Base-by-base conservation (phyloP, 495 filamentous ascomycete species). In the Geoglossum glabrum region DNA sequence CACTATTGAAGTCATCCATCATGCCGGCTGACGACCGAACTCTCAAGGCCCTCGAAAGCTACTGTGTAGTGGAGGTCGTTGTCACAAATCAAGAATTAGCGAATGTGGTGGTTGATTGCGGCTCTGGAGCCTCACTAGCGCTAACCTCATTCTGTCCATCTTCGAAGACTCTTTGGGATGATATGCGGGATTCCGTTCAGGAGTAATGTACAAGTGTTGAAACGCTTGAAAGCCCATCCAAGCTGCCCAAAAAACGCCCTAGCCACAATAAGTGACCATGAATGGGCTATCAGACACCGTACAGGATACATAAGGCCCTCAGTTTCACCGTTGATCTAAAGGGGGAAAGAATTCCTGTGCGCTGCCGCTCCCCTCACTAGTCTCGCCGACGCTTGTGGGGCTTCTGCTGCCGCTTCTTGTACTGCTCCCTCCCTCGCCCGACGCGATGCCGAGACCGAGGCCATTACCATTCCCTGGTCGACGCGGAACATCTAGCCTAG, bases 1-100 rank as follows among this genome's bases (percentile, higher is more conserved):
- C 92, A 64, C 89, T 95, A 60, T 84, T 90, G 69, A 90, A 97
- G 69, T 96, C 92, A 67, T 97, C 92, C 92, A 98, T 85, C 3
- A 25, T 54, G 58, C 6, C n/a, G 10, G 25, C 9, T 50, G 1
- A 15, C n/a, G 7, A 13, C 10, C 10, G 11, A 19, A 23, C 23
- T 7, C 17, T 52, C 26, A 19, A 52, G 15, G 25, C 30, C 28
- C 40, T 21, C n/a, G 23, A 45, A 21, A 45, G 40, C 40, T 45
- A 19, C n/a, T 21, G 40, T 15, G 36, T 15, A 2, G 36, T 2
- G 2, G 13, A 40, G 36, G 36, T 8, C 36, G 36, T 40, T 15
- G 36, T 40, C 36, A 15, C 36, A 40, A 40, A 3, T 13, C 11
- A 40, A 8, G 17, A 40, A 40, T 40, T 40, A 40, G 36, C 36